Base-by-base conservation (phyloP, 2,329 filamentous ascomycete species). In the Calonectria hongkongensis region DNA sequence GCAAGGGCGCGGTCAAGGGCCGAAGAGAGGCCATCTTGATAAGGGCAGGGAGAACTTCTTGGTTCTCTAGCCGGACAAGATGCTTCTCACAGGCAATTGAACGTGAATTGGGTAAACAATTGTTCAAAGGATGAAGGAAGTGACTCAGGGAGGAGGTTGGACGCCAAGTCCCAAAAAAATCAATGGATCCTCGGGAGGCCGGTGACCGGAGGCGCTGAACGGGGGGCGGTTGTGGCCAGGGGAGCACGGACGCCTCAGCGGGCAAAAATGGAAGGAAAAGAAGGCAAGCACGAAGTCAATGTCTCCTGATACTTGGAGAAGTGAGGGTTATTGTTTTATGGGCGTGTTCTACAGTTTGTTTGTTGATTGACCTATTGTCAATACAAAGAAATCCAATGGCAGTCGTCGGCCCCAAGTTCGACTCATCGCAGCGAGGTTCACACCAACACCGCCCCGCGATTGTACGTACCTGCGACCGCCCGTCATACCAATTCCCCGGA, bases 21-120 rank as follows among this genome's bases (percentile, higher is more conserved):
- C 85, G 84, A 74, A 87, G 84, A 79, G 86, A 86, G 70, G 85
- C 86, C 87, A 88, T 88, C 82, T 80, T 82, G 78, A 65, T 63
- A 63, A 67, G 65, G 65, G 63, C 56, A 65, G 50, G 25, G 75
- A 79, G 77, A 79, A 79, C 74, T 69, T 15, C 15, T 27, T 66
- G 27, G 74, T 75, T 75, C 76, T 78, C 77, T 73, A 54, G 72
- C 67, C 78, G 65, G 63, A 77, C 77, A 80, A 80, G 79, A 79
- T 74, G 74, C 71, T 75, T 74, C 78, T 68, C 74, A 48, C 58
- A 72, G 69, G 66, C 75, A 27, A 72, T 75, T 76, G 75, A 72
- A 62, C 54, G 66, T 73, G 67, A 68, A 71, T 76, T 66, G 75
- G 75, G 73, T 73, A 72, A 72, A 62, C 74, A 74, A 78, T 73